Base-by-base conservation (phyloP, 2,329 filamentous ascomycete species). In the Scolecobasidium constrictum region DNA sequence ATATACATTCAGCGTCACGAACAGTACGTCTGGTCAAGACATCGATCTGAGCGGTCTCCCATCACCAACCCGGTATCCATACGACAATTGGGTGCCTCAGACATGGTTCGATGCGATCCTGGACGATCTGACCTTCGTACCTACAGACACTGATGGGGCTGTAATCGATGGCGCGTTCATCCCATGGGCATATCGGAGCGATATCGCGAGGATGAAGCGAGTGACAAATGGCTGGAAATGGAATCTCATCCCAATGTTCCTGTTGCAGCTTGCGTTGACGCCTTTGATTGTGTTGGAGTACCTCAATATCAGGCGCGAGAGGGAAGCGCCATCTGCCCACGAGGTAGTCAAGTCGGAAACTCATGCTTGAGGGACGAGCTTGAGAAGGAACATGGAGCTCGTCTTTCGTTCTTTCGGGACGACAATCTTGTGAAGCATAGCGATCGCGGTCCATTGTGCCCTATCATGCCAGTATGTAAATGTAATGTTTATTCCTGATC, bases 201-300 rank as follows among this genome's bases (percentile, higher is more conserved):
- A 54, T 17, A 22, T 54, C 19, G 34, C 19, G 12, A 40, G 54
- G 31, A 55, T 55, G 50, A 31, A 31, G 26, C 26, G 26, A 7
- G n/a, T 31, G 9, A 31, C 26, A n/a, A 42, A 49, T 31, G 53
- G 39, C 3, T 57, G 55, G 54, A 49, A 47, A 26, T 56, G 53
- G 52, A 57, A 57, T 43, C 37, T 56, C n/a, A 49, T 57, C 12
- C 52, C 53, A 15, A 39, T 57, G 44, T 49, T 53, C 37, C 31
- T 56, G 3, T 33, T 55, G 13, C 50, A 52, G 3, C 5, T 53
- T 13, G 37, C 42, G 1, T 46, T 56, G 1, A 41, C 26, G 17
- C 47, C 35, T 1, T 18, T 54, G 9, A 36, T 36, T 17, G 34
- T 36, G 12, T 11, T 11, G 9, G 34, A 36, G 34, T 36, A 36